Evolutionary conservation across 2,329 filamentous ascomycete species (phyloP).

Genomic region (Aspergillus eucalypticola): DNA sequence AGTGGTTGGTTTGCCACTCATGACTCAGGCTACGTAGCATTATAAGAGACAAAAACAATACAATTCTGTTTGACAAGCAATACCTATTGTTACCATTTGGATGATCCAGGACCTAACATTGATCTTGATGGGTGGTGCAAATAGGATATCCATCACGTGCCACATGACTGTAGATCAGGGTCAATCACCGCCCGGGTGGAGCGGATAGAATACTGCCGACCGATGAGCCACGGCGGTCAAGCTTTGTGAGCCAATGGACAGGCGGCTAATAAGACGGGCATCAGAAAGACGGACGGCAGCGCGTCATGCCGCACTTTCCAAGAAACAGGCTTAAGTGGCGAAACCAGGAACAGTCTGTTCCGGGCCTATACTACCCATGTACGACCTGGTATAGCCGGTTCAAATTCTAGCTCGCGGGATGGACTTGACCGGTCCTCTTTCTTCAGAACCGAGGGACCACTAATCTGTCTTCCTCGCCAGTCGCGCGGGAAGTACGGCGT

Average conservation of each 20-base stretch:
- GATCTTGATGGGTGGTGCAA: neutral
- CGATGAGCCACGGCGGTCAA: neutral
- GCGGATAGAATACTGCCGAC: neutral
- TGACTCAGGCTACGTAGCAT: too few relatives aligned
- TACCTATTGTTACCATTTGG: neutral
- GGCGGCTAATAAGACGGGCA: neutral
- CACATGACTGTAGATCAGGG: neutral
- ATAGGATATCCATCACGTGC: neutral
- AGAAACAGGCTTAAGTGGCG: neutral
- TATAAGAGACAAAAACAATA: too few relatives aligned
- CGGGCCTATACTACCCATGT: neutral
- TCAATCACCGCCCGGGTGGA: neutral
- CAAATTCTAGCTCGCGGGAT: neutral
- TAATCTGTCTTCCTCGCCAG: neutral
- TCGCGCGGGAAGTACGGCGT: neutral
- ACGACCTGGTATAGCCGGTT: neutral
- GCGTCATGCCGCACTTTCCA: slow-evolving; percentile 1
- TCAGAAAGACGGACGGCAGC: neutral
- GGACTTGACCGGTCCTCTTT: neutral
- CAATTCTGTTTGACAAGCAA: neutral
- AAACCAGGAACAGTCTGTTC: neutral
- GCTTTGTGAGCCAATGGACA: neutral
- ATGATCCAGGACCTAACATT: neutral
- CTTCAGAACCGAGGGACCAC: neutral
- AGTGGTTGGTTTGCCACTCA: too few relatives aligned